Base-by-base conservation (phyloP, 352 stramenopile species). In the Phytophthora pseudosyringae region DNA sequence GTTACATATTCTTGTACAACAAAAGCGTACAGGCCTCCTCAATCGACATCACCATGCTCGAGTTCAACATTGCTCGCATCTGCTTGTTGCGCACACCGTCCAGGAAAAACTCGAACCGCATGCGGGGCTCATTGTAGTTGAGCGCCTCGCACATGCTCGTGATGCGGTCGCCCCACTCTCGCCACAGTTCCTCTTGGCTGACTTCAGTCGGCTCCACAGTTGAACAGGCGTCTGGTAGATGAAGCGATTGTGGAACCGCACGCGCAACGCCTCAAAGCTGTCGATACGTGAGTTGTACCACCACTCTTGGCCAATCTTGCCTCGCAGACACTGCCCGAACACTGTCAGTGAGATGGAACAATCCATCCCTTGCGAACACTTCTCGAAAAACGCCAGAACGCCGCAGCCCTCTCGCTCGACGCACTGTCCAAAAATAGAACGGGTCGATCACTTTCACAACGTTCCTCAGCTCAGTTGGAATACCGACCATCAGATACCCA, bases 181-280 rank as follows among this genome's bases (percentile, higher is more conserved):
- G 3, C 35, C 26, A 1, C 16, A 1, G 33, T 54, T 49, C 9
- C 35, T 32, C 44, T 33, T 64, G 1, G 45, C 44, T 0, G 35
- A 3, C 15, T 49, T 47, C 1, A 64, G 36, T 5, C 38, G 35
- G 6, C 3, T 29, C 35, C 44, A 50, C 26, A 56, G 12, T 15
- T 64, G 44, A 7, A 1, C 35, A 4, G 35, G 45, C 2, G 36
- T 64, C 36, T 49, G 55, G 21, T 44, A 54, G 13, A 63, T 47
- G 26, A 63, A 63, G 3, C 44, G 43, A 21, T 63, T 54, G 11
- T 63, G 45, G 33, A 63, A 63, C 4, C 45, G 15, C 12, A 49
- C 44, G 7, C 33, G 21, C 4, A 53, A n/a, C 16, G 41, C 11
- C 10, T 36, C 18, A 9, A 61, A 61, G 13, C n/a, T 38, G 4